phyloP scores from a whole-genome alignment of 352 stramenopile species.

The Pythium aristosporum region DNA sequence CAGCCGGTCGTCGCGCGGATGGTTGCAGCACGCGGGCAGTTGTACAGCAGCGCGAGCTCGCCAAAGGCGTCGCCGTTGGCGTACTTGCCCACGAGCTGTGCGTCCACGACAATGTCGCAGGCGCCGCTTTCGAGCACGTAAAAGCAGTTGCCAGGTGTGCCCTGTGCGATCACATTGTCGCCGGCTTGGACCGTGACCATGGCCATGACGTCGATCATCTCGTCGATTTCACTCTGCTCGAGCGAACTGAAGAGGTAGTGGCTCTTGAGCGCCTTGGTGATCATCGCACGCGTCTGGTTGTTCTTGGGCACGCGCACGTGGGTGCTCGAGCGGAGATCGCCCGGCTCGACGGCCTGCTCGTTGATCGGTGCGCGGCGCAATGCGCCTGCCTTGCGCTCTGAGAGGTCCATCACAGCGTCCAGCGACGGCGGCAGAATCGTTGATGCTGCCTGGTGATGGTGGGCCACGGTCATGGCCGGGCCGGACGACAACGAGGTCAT shows the following conservation, averaged over 20 bases:
- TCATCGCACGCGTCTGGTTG: slow-evolving; percentile 67
- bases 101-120: slow-evolving; percentile 85
- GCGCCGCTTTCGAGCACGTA: slow-evolving; percentile 92
- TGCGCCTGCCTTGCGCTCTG: slow-evolving; percentile 47
- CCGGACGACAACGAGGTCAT: slow-evolving; percentile 26
- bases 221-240: slow-evolving; percentile 67
- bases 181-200: slow-evolving; percentile 64
- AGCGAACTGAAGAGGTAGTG: slow-evolving; percentile 85
- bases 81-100: slow-evolving; percentile 79
- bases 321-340: slow-evolving; percentile 43
- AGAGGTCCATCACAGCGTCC: slow-evolving; percentile 42
- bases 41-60: slow-evolving; percentile 97
- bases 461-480: slow-evolving; percentile 17
- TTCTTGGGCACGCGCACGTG: slow-evolving; percentile 73
- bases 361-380: slow-evolving; percentile 77
- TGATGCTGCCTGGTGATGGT: neutral
- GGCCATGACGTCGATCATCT: slow-evolving; percentile 86
- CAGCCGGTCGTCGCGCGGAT: slow-evolving; percentile 85
- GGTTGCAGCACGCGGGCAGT: slow-evolving; percentile 93
- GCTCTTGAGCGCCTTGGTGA: slow-evolving; percentile 76
- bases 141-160: slow-evolving; percentile 88
- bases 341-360: slow-evolving; percentile 67
- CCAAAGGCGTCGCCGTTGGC: slow-evolving; percentile 89
- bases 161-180: slow-evolving; percentile 80
- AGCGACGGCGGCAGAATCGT: slow-evolving; percentile 16